Evolutionary conservation across 371 early-diverging fungal genomes (phyloP).

Genomic region (Entomophthora muscae): DNA sequence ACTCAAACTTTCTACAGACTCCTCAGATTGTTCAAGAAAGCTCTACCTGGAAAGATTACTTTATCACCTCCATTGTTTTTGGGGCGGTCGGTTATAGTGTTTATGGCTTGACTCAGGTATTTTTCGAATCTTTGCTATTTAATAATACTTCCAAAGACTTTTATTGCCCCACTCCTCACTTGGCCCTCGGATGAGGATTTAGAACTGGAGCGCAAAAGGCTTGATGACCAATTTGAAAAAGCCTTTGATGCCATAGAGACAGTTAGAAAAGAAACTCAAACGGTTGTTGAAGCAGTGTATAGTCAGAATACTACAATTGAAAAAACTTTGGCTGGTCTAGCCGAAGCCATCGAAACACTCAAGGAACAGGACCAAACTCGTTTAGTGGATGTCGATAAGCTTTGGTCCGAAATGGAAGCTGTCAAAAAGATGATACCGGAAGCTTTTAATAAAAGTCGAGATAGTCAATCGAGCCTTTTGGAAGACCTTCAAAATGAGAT

Average conservation of each 20-base stretch:
- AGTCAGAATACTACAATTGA: conserved; percentile 53
- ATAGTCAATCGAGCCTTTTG: conserved; percentile 44
- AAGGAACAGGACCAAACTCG: conserved; percentile 47
- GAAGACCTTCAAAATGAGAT: conserved; percentile 82
- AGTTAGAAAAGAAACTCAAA: conserved; percentile 34
- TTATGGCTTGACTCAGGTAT: conserved; percentile 59
- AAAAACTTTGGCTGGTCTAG: conserved; percentile 43
- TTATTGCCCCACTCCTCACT: conserved; percentile 44
- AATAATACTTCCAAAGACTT: conserved; percentile 29
- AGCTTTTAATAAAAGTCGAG: conserved; percentile 57
- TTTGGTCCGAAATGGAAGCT: conserved; percentile 57
- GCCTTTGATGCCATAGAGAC: conserved; percentile 51
- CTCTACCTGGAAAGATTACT: conserved; percentile 81
- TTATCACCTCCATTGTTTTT: conserved; percentile 70
- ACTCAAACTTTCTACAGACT: background rate
- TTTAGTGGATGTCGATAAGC: conserved; percentile 45
- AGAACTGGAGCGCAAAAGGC: conserved; percentile 44
- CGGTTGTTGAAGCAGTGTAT: conserved; percentile 34
- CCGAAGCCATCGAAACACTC: conserved; percentile 41
- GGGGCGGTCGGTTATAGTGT: conserved; percentile 76
- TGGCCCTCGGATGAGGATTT: conserved; percentile 46
- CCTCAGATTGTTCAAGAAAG: conserved; percentile 20
- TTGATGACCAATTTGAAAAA: conserved; percentile 56
- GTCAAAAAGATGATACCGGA: conserved; percentile 61
- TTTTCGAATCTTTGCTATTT: conserved; percentile 10